These are phyloP conservation scores for Ophiocordyceps sinensis DNA, from an alignment of 2,329 filamentous ascomycete species.

Conservation along the genomic window DNA sequence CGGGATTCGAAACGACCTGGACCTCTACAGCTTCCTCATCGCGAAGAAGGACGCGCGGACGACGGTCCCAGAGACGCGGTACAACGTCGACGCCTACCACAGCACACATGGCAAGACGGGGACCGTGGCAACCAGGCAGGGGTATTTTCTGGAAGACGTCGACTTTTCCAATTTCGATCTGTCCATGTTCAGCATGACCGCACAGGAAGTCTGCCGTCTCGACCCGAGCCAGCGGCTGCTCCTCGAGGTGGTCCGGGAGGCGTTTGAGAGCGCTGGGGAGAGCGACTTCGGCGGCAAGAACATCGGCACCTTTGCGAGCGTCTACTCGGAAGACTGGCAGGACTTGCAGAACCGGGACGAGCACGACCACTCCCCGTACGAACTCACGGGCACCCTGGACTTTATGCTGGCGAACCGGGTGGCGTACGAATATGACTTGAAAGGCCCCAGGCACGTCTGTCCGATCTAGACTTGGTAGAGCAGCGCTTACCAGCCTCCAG, in stretches of 20 bases:
- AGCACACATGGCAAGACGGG: neutral
- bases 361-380: conserved; percentile 3
- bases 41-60: neutral
- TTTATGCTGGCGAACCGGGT: conserved; percentile 12
- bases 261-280: conserved; percentile 4
- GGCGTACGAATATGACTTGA: neutral
- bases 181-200: conserved; percentile 10
- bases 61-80: neutral
- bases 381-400: conserved; percentile 11
- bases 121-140: neutral
- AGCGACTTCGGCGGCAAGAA: conserved; percentile 1
- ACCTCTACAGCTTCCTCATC: neutral
- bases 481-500: neutral
- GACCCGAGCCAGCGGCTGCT: conserved; percentile 18
- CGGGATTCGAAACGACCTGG: neutral
- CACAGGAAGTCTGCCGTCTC: conserved; percentile 11
- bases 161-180: conserved; percentile 9
- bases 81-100: neutral
- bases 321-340: conserved; percentile 4
- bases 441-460: neutral
- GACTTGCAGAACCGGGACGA: conserved; percentile 3
- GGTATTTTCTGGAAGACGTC: conserved; percentile 12
- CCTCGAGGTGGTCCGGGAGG: conserved; percentile 12
- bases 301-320: conserved; percentile 5
- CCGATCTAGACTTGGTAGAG: too few species aligned